Conservation (phyloP, 331 rosid genomes). For the Malus hybrid region DNA sequence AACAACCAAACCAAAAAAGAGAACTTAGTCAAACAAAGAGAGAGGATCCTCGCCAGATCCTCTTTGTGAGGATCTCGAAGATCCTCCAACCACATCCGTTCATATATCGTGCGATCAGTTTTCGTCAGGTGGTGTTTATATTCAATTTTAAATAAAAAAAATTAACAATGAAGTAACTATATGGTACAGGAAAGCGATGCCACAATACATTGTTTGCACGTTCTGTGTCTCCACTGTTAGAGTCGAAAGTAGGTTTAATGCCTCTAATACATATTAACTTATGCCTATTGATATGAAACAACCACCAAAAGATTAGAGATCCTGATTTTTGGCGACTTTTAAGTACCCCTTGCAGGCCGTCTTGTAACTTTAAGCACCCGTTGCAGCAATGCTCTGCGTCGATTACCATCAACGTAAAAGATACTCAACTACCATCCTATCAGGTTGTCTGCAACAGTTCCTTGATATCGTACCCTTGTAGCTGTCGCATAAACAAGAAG, state of each 20-base stretch:
- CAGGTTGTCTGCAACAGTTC: constrained; percentile 77
- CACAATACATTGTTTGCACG: background rate
- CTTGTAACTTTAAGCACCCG: background rate
- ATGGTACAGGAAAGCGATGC: no score
- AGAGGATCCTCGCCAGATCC: no score
- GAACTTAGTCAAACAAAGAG: no score
- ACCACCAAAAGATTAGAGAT: background rate
- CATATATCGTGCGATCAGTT: no score
- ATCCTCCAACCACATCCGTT: no score
- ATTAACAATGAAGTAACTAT: no score
- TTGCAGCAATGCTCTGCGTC: background rate
- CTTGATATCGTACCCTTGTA: constrained; percentile 93
- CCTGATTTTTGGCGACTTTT: background rate
- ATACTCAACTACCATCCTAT: constrained; percentile 15
- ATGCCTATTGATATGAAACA: background rate
- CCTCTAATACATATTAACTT: background rate
- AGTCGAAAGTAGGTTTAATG: background rate
- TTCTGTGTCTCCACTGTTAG: background rate
- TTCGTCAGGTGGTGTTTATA: no score
- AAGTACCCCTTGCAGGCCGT: background rate
- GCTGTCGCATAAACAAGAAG: constrained; percentile 34
- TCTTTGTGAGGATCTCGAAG: no score
- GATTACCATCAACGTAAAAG: background rate
- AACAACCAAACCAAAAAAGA: background rate
- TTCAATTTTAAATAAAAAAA: no score